Conservation (phyloP, 2,329 filamentous ascomycete species). For the Cladosporium sp. region DNA sequence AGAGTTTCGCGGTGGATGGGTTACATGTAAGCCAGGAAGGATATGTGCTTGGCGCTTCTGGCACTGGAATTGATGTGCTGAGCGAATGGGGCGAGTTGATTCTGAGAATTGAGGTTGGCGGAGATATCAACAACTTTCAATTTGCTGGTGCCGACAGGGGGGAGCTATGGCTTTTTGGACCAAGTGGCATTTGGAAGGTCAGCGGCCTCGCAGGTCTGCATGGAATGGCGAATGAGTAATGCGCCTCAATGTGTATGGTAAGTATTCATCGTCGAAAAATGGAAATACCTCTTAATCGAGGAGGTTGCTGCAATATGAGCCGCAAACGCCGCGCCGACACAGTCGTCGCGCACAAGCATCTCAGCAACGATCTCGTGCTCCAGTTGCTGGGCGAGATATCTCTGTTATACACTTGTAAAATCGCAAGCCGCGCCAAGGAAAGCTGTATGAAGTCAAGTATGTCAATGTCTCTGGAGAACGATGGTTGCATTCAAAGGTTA, state of each 20-base stretch:
- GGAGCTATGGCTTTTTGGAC: slow-evolving; percentile 27
- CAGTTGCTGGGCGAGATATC: too few species aligned
- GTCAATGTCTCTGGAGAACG: background rate
- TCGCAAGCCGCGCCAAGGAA: too few species aligned
- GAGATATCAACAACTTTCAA: slow-evolving; percentile 26
- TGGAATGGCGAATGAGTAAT: slow-evolving; percentile 21
- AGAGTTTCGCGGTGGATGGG: slow-evolving; percentile 25
- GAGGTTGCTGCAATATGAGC: too few species aligned
- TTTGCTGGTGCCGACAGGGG: slow-evolving; percentile 22
- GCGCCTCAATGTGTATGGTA: background rate
- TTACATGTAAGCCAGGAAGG: slow-evolving; percentile 26
- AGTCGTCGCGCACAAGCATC: too few species aligned
- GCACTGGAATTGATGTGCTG: slow-evolving; percentile 26
- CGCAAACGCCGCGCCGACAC: too few species aligned
- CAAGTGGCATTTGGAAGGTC: slow-evolving; percentile 22
- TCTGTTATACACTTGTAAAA: too few species aligned
- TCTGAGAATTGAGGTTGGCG: slow-evolving; percentile 26
- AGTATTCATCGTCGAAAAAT: background rate
- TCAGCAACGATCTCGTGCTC: too few species aligned
- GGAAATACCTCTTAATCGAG: too few species aligned
- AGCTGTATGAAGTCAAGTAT: background rate
- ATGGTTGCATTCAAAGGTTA: background rate
- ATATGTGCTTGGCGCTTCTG: slow-evolving; percentile 25
- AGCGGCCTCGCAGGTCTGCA: slow-evolving; percentile 20
- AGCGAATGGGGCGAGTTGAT: slow-evolving; percentile 24